Evolutionary conservation across 768 basidiomycete species (phyloP), one percentile per base, ranked within the genome.

Genomic region (Lyophyllum atratum): DNA sequence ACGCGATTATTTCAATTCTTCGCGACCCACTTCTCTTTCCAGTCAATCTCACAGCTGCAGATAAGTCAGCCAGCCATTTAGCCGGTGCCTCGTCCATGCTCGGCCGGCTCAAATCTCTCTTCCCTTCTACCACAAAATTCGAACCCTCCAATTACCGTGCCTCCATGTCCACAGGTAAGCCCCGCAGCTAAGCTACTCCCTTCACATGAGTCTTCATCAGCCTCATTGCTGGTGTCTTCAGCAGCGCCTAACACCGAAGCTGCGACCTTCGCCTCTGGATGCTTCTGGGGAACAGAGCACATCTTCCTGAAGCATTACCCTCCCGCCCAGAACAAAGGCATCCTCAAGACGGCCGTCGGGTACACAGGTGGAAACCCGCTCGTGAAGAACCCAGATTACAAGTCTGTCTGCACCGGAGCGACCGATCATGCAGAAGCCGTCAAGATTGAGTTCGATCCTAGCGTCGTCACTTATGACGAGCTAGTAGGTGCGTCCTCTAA

Each of bases 371-470:
- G 90, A 17, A 81, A 82, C 58, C 71, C 75, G 0, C 73, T 77
- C 12, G 77, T 76, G 19, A 71, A 65, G 49, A 79, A 83, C 52
- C 93, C 92, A 0, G 76, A 73, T 50, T 98, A 98, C 69, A 71
- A 74, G 31, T 74, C 82, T 28, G 95, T 98, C 24, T 95, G 95
- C 70, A 69, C 77, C 2, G 95, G 95, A 1, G 65, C 74, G 22
- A 98, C 96, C 3, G 83, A 86, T 46, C 94, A 97, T 70, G 96
- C 96, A 1, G 96, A 98, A 71, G 87, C 93, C 6, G 71, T 94
- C 59, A 84, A 81, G 69, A 87, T 98, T 56, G 89, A 91, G 68
- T 98, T 93, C 63, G 92, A 95, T 71, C 90, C 91, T 0, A 73
- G 71, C 15, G 73, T 87, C 37, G 85, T 98, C 25, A 78, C 79